A percentile compares a stretch with the other conserved stretches of the same genome.
Evolutionary conservation across 345 rosid species (phyloP).

Genomic region (Populus nigra): DNA sequence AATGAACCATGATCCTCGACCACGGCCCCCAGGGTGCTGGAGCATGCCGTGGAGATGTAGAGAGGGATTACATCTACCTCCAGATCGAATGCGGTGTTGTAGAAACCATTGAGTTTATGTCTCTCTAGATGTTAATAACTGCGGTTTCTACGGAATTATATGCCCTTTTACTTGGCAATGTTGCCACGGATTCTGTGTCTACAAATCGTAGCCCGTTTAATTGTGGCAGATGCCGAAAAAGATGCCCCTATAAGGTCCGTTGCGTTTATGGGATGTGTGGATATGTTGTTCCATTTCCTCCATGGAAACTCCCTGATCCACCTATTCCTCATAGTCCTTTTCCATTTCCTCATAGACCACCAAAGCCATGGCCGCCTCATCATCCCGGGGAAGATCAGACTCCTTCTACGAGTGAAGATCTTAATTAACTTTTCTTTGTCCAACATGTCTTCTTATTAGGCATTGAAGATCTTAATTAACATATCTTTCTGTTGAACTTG

Average conservation of each 20-base stretch:
- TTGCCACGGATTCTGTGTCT: constrained; percentile 42
- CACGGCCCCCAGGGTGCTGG: constrained; percentile 38
- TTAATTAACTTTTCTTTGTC: too few relatives aligned
- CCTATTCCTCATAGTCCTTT: not conserved
- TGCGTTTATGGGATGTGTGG: constrained; percentile 59
- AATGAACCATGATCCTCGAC: constrained; percentile 6
- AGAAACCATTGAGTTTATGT: constrained; percentile 49
- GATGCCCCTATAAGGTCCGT: constrained; percentile 35
- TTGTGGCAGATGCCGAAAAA: constrained; percentile 47
- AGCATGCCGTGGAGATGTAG: constrained; percentile 43
- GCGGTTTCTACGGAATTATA: constrained; percentile 41
- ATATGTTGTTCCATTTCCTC: constrained; percentile 32
- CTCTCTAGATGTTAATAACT: constrained; percentile 36
- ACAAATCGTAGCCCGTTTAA: constrained; percentile 28
- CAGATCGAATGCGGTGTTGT: constrained; percentile 44
- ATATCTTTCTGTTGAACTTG: too few relatives aligned
- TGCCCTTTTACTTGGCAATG: constrained; percentile 54
- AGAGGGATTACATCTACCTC: constrained; percentile 15
- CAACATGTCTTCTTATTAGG: too few relatives aligned
- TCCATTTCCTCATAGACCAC: constrained; percentile 6
- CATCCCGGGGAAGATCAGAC: constrained; percentile 8
- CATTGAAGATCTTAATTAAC: not conserved
- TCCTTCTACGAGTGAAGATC: not conserved
- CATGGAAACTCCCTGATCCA: not conserved
- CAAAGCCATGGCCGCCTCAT: constrained; percentile 7